Evolutionary conservation across 345 rosid species (phyloP), one percentile per base, ranked within the genome.

Genomic region (Melaleuca alternifolia): DNA sequence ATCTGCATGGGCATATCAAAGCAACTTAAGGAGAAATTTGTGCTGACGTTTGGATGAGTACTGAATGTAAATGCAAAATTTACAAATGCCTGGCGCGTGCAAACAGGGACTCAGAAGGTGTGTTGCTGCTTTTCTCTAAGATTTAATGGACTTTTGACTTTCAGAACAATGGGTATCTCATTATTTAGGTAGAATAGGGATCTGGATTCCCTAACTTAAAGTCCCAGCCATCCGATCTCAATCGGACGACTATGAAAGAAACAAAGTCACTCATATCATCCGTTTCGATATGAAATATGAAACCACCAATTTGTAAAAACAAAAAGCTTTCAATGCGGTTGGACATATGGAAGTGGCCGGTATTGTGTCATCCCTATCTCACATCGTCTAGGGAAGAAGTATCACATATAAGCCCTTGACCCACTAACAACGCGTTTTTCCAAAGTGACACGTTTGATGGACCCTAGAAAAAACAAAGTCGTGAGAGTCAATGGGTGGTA

Each of bases 221-320:
- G n/a, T n/a, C n/a, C n/a, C n/a, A n/a, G n/a, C n/a, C n/a, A n/a
- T n/a, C n/a, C n/a, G n/a, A n/a, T n/a, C n/a, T n/a, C n/a, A n/a
- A n/a, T n/a, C n/a, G n/a, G n/a, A n/a, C n/a, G n/a, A n/a, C n/a
- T n/a, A n/a, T n/a, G n/a, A n/a, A n/a, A n/a, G n/a, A n/a, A n/a
- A n/a, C n/a, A n/a, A n/a, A n/a, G n/a, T n/a, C n/a, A n/a, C n/a
- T n/a, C n/a, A n/a, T n/a, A n/a, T n/a, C n/a, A n/a, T n/a, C n/a
- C n/a, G n/a, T n/a, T n/a, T n/a, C 41, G 41, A 0, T 7, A 33
- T 16, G 0, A 65, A 30, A 65, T 30, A 11, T 1, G 1, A 28
- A 13, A 65, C 0, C 77, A 30, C 30, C 3, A 15, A 0, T 30
- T 30, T 65, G 10, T 65, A 7, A 5, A 65, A 7, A 8, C 2